Base-by-base conservation (phyloP, 257 asterid genomes). In the Ballota nigra region DNA sequence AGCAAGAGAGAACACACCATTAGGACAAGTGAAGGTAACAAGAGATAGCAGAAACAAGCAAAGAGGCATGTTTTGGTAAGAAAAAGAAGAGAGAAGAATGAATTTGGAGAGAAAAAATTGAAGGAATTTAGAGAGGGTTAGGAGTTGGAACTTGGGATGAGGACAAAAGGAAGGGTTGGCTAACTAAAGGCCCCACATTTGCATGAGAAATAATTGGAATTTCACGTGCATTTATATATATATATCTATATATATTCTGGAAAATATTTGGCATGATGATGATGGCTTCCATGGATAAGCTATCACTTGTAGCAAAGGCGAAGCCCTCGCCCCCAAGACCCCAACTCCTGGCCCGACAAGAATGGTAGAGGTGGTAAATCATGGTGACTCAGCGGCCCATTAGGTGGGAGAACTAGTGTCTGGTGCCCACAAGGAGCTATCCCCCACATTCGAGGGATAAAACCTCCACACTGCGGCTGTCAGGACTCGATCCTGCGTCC, bases 151-250 rank as follows among this genome's bases (percentile, higher is more conserved):
- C 74, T 82, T 82, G 83, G 96, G 83, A 75, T 72, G 86, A 51
- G 20, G 87, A 88, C 97, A 90, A 92, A 86, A 76, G 79, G 76
- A 79, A 84, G 78, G 79, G 91, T 83, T 85, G 93, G 83, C 83
- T 59, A 43, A 43, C 5, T 43, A 56, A 59, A 52, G 90, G 79
- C 72, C 98, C 97, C 95, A 88, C 98, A 19, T 53, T 83, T 90
- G 93, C 97, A 90, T 92, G 96, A 87, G 82, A 90, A 92, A 92
- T 92, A 76, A 90, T 92, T 92, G 96, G 89, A 68, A 82, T 77
- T 87, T 92, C 98, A 92, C 95, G 95, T 90, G 97, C 83, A 83
- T 33, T 73, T 70, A 51, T 56, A 23, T 23, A 6, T 9, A 6
- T 12, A 12, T 15, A 15, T 29, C n/a, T 6, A 61, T n/a, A n/a